Evolutionary conservation across 2,329 filamentous ascomycete species (phyloP).

Genomic region (Zasmidium cellare): DNA sequence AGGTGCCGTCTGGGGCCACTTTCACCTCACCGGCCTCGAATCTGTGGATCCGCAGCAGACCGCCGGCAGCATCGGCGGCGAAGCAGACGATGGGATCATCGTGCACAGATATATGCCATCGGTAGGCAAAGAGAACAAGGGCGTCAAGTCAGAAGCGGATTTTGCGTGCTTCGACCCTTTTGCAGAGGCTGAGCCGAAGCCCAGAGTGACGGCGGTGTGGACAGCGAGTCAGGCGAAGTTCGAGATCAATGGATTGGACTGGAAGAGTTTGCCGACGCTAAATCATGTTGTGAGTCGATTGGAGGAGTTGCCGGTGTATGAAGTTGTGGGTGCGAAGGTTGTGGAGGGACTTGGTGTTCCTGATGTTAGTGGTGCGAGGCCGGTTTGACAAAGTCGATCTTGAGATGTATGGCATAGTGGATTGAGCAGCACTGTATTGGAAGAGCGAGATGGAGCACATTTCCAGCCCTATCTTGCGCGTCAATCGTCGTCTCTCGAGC

Average conservation of each 20-base stretch:
- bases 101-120: constrained; percentile 52
- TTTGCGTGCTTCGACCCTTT: constrained; percentile 17
- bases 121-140: constrained; percentile 45
- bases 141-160: constrained; percentile 44
- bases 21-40: constrained; percentile 16
- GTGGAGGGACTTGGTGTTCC: constrained; percentile 13
- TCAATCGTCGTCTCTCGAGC: no score
- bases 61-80: constrained; percentile 9
- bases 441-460: no score
- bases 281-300: constrained; percentile 12
- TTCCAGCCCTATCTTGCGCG: no score
- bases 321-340: constrained; percentile 14
- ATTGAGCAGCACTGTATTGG: no score
- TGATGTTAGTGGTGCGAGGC: constrained; percentile 18
- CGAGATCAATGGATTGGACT: constrained; percentile 5
- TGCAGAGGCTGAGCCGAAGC: constrained; percentile 8
- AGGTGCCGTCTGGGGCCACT: constrained; percentile 15
- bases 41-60: constrained; percentile 6
- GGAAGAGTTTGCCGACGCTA: constrained; percentile 15
- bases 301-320: constrained; percentile 15
- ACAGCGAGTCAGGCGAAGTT: constrained; percentile 4
- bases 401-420: no score
- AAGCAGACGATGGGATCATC: constrained; percentile 20
- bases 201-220: constrained; percentile 3
- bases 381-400: background rate